Base-by-base conservation (phyloP, 441 rosid genomes). In the Bruguiera hainesii region DNA sequence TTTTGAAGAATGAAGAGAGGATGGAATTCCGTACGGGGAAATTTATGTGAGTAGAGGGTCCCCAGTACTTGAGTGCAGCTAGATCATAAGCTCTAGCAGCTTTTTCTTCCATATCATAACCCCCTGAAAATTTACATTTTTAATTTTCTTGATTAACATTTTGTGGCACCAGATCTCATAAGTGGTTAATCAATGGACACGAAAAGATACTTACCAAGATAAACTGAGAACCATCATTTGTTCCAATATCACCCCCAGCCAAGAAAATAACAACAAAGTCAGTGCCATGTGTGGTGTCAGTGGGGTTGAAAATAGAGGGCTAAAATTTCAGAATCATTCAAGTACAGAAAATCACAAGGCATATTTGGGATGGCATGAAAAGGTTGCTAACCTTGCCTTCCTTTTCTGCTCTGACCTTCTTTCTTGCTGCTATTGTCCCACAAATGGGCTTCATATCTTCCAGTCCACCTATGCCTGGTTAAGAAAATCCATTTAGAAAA, bases 341-440 rank as follows among this genome's bases (percentile, higher is more conserved):
- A 19, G 49, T 55, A 48, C 15, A 60, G 48, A 64, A 62, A 35
- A 23, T 15, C 19, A 0, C 6, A 33, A 19, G 7, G 23, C 60
- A 21, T 21, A 56, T 62, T 16, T 11, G 7, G 52, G 0, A 7
- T 55, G 28, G 28, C 65, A 29, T 66, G 25, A 21, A 57, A 58
- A 39, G 3, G 46, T 31, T 20, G 39, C 79, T 65, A 73, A 76
- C 98, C 99, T 91, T 94, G 99, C 68, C 97, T 89, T 77, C 98
- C 99, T 81, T 91, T 94, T 81, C 99, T 88, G 80, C 91, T 94
- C n/a, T 94, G 99, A 25, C 99, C 98, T 82, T 94, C 99, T 68
- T 91, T 94, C 93, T 94, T 94, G 80, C 96, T 89, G 79, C 98
- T 94, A 63, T 94, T 94, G 80, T 94, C 99, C 99, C 99, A 94